Percentiles rank a stretch among this genome's conserved stretches.
Conservation (phyloP, 176 grass and related monocot genomes). For the Aegilops tauschii region DNA sequence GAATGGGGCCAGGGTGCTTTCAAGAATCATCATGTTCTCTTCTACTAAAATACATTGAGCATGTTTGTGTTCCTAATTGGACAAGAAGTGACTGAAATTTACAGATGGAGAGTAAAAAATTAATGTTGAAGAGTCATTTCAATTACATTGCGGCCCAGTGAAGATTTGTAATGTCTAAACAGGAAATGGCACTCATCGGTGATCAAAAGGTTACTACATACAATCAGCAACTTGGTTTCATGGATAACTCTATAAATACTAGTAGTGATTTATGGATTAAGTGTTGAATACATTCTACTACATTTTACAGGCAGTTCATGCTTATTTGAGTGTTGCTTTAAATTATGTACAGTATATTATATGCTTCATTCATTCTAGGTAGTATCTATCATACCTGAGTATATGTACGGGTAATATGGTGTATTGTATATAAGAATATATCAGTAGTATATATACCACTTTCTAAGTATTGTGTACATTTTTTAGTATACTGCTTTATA, state of each 20-base stretch:
- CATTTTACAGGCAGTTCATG: background rate
- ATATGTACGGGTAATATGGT: background rate
- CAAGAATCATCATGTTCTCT: background rate
- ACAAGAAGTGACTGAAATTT: conserved; percentile 16
- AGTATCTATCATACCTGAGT: background rate
- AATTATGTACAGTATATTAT: conserved; percentile 1
- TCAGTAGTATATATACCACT: background rate
- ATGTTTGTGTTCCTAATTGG: background rate
- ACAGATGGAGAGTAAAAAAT: background rate
- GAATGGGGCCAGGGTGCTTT: background rate
- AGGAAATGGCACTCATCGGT: background rate
- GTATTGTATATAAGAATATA: background rate
- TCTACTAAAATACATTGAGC: background rate
- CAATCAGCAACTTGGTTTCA: background rate
- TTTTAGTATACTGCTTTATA: background rate
- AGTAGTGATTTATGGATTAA: background rate
- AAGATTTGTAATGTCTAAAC: background rate
- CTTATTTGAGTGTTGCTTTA: background rate
- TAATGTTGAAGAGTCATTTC: conserved; percentile 9
- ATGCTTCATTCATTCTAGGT: background rate
- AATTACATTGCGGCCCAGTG: background rate
- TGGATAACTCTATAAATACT: background rate
- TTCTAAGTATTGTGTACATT: background rate
- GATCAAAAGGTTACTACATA: conserved; percentile 10
- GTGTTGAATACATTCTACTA: background rate